Evolutionary conservation across 257 asterid genomes (phyloP).

Genomic region (Ocimum tenuiflorum): DNA sequence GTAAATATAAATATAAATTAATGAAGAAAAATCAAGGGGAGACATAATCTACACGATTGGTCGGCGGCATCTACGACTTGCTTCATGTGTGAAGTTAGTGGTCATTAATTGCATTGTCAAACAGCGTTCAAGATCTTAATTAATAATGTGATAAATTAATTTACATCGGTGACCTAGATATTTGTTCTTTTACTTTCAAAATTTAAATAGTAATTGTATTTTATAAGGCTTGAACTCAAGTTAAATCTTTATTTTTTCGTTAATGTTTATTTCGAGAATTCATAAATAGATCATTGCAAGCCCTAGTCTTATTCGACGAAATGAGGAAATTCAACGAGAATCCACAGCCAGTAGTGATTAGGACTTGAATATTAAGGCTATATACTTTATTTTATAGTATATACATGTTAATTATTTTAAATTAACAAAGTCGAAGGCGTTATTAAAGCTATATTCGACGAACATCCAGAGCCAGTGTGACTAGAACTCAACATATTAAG

Average conservation of each 20-base stretch:
- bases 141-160: constrained; percentile 10
- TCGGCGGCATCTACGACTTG: constrained; percentile 18
- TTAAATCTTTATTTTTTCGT: not conserved
- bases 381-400: not conserved
- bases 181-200: not conserved
- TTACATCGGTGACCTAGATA: not conserved
- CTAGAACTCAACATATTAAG: no score
- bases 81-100: constrained; percentile 26
- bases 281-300: no score
- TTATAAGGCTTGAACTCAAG: not conserved
- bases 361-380: not conserved
- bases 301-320: not conserved
- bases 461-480: no score
- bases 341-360: constrained; percentile 9
- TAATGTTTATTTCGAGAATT: not conserved
- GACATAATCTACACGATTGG: constrained; percentile 23
- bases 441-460: no score
- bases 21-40: not conserved
- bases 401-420: not conserved
- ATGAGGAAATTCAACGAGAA: not conserved
- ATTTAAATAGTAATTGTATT: not conserved
- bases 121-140: constrained; percentile 12
- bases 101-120: constrained; percentile 17
- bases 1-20: not conserved
- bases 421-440: not conserved